phyloP scores from a whole-genome alignment of 148 eudicot genomes.

The Amaranthus cruentus region DNA sequence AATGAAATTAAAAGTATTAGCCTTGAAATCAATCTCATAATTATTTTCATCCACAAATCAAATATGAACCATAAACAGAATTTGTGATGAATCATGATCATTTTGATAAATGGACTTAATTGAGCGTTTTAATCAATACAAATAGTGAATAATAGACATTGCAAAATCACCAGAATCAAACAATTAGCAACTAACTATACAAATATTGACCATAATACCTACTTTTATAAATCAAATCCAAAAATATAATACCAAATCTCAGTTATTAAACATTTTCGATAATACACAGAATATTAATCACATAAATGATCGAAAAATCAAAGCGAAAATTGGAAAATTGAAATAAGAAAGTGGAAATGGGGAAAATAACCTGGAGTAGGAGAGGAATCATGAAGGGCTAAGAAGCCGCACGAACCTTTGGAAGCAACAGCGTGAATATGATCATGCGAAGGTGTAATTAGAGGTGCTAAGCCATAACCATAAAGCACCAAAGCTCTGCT shows the following conservation, averaged over 20 bases:
- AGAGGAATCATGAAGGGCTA: slow-evolving; percentile 62
- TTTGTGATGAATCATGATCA: not conserved
- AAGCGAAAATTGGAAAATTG: not conserved
- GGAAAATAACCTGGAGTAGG: slow-evolving; percentile 45
- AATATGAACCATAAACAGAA: not conserved
- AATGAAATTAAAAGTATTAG: not conserved
- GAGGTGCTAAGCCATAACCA: slow-evolving; percentile 72
- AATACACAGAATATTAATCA: not conserved
- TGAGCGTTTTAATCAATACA: not conserved
- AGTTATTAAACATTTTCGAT: not conserved
- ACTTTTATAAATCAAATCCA: not conserved
- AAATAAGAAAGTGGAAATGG: not conserved
- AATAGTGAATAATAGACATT: not conserved
- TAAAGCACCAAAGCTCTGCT: slow-evolving; percentile 73
- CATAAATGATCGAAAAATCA: not conserved
- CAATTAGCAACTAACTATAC: not conserved
- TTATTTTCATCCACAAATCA: too few species aligned
- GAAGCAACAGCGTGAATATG: slow-evolving; percentile 69
- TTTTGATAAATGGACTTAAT: not conserved
- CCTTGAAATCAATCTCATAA: not conserved
- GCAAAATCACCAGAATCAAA: not conserved
- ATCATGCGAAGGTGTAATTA: slow-evolving; percentile 43
- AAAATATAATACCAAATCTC: not conserved
- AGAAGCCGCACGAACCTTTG: slow-evolving; percentile 59
- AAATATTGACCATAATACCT: not conserved